Evolutionary conservation across 2,329 filamentous ascomycete species (phyloP), one percentile per base, ranked within the genome.

Genomic region (Colletotrichum cordylinicola): DNA sequence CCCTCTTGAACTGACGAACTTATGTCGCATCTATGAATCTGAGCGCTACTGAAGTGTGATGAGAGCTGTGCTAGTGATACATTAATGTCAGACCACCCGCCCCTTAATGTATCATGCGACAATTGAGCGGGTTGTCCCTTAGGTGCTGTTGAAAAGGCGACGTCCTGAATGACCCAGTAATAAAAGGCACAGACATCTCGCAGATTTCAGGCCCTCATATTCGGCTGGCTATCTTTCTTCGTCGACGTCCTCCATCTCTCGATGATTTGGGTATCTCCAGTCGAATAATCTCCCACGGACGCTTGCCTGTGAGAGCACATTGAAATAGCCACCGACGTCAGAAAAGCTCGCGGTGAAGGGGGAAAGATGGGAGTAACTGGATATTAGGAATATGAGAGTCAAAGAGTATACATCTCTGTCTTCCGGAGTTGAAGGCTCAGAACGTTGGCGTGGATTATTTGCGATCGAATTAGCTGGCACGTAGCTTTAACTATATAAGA

Each of bases 401-500:
- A 15, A 7, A 43, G 18, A 10, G 16, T 4, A 43, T 0, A 7
- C 1, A 52, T 52, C n/a, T 21, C n/a, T 52, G n/a, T 21, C 43
- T 21, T 21, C 43, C 8, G 0, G 43, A 0, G 12, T 2, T 21
- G n/a, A 1, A 52, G n/a, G 0, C 0, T 52, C n/a, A 13, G n/a
- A 0, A 8, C 1, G n/a, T 52, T 2, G 0, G 10, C n/a, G n/a
- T 13, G 1, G 0, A 2, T 52, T 24, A 52, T 52, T 8, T 4
- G 6, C n/a, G n/a, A 52, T 21, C 2, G 2, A 8, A n/a, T n/a
- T 1, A 13, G 10, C 4, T 13, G n/a, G 9, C n/a, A 48, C 3
- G 21, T 0, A 21, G 43, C 18, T 21, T 9, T 0, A 21, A n/a
- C 18, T 21, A 5, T 18, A 43, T 18, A 4, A 43, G 37, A 4